phyloP scores from a whole-genome alignment of 1,284 basidiomycete species.

The Trametes hirsuta region DNA sequence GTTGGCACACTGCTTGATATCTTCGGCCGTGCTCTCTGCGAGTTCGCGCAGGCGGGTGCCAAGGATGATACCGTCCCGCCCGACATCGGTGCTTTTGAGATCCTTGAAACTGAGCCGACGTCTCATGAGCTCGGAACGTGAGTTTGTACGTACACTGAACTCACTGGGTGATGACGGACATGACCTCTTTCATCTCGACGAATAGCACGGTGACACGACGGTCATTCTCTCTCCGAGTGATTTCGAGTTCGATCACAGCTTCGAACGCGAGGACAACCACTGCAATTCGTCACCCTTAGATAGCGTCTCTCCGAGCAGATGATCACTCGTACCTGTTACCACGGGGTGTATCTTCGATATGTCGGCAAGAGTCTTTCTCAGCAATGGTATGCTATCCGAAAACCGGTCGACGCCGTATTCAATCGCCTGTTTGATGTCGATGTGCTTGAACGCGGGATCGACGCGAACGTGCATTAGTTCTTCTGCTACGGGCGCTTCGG shows the following conservation, averaged over 20 bases:
- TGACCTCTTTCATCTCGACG: constrained; percentile 24
- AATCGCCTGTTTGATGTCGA: constrained; percentile 3
- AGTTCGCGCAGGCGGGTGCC: constrained; percentile 28
- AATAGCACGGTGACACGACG: constrained; percentile 41
- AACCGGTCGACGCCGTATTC: constrained; percentile 1
- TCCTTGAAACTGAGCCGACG: background rate
- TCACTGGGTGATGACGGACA: constrained; percentile 31
- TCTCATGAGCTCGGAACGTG: constrained; percentile 11
- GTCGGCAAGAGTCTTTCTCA: background rate
- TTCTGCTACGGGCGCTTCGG: background rate
- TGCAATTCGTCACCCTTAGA: constrained; percentile 20
- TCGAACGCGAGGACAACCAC: constrained; percentile 49
- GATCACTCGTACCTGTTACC: background rate
- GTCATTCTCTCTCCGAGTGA: constrained; percentile 33
- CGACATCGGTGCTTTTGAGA: constrained; percentile 7
- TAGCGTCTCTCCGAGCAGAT: background rate
- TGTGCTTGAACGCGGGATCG: background rate
- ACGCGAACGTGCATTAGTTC: background rate
- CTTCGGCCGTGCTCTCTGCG: constrained; percentile 27
- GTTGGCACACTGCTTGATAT: constrained; percentile 37
- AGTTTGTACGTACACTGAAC: constrained; percentile 20
- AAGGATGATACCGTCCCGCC: constrained; percentile 28
- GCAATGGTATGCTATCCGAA: background rate
- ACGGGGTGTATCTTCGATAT: constrained; percentile 3
- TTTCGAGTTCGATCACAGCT: constrained; percentile 44